Base-by-base conservation (phyloP, 2,329 filamentous ascomycete genomes). In the Didymosphaeria variabile region DNA sequence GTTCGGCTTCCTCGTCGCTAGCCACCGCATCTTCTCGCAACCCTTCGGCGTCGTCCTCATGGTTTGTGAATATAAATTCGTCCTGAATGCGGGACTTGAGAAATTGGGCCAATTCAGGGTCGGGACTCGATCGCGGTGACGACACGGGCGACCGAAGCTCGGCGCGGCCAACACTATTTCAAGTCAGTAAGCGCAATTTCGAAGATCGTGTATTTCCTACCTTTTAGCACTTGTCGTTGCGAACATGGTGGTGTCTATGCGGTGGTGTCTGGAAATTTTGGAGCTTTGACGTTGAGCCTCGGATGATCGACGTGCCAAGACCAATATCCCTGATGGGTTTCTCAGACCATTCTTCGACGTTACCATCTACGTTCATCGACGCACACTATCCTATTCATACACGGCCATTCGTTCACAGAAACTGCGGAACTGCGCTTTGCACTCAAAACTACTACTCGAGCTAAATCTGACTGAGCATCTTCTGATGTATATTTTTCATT, bases 41-140 rank as follows among this genome's bases (percentile, higher is more conserved):
- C 15, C 62, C 46, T 29, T 15, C 45, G 4, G n/a, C 19, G 9
- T 62, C 36, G 8, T 60, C 10, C 4, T 65, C 49, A 42, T 60
- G 45, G 9, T 64, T 61, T 10, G 70, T 71, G 57, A 71, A 77
- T 15, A 66, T 65, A 49, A 67, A 76, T 29, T 75, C 65, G 54
- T 62, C 55, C 42, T 64, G 59, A 8, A 69, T 54, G n/a, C 62
- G 71, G 19, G 69, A 66, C 31, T 72, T 74, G 32, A 78, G 61
- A 32, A 76, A 70, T 32, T 72, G 69, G 32, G 71, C 66, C 34
- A 78, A 57, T 45, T 66, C 67, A 51, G 73, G 71, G 50, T 77
- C 76, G 13, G 77, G 77, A 13, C 76, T 75, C 26, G 73, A 76
- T 57, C 71, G 73, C 6, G 73, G 69, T 12, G 76, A 77, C 10